A percentile compares a stretch with the other conserved stretches of the same genome.
Evolutionary conservation across 441 rosid species (phyloP).

Genomic region (Croton laevigatus): DNA sequence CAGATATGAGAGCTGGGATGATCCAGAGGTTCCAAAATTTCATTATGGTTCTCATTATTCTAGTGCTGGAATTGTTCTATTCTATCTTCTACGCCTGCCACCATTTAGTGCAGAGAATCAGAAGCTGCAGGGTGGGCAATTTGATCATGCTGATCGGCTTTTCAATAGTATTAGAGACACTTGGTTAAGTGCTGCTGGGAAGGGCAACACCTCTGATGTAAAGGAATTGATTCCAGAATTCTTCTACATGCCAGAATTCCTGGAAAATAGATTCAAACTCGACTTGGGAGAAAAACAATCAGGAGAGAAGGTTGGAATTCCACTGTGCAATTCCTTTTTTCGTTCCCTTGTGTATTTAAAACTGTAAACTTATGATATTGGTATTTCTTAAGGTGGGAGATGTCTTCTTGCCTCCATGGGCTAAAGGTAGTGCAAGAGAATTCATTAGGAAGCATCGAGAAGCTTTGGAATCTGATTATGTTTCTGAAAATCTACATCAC

Average conservation of each 20-base stretch:
- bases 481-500: conserved; percentile 96
- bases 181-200: conserved; percentile 99
- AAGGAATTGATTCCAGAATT: conserved; percentile 99
- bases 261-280: conserved; percentile 83
- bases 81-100: conserved; percentile 98
- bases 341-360: neutral
- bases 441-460: conserved; percentile 94
- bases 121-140: conserved; percentile 99
- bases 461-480: conserved; percentile 95
- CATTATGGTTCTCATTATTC: conserved; percentile 99
- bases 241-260: conserved; percentile 98
- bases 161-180: conserved; percentile 93
- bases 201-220: conserved; percentile 98
- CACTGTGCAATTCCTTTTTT: neutral
- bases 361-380: neutral
- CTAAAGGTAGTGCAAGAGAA: conserved; percentile 93
- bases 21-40: conserved; percentile 99
- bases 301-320: conserved; percentile 87
- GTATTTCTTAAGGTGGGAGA: conserved; percentile 73
- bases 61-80: conserved; percentile 99
- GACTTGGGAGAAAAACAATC: conserved; percentile 99
- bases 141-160: conserved; percentile 99
- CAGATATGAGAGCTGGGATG: conserved; percentile 99
- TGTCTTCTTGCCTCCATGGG: conserved; percentile 97
- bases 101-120: conserved; percentile 98